Evolutionary conservation across 768 basidiomycete species (phyloP), one percentile per base, ranked within the genome.

Genomic region (Russula brevipes): DNA sequence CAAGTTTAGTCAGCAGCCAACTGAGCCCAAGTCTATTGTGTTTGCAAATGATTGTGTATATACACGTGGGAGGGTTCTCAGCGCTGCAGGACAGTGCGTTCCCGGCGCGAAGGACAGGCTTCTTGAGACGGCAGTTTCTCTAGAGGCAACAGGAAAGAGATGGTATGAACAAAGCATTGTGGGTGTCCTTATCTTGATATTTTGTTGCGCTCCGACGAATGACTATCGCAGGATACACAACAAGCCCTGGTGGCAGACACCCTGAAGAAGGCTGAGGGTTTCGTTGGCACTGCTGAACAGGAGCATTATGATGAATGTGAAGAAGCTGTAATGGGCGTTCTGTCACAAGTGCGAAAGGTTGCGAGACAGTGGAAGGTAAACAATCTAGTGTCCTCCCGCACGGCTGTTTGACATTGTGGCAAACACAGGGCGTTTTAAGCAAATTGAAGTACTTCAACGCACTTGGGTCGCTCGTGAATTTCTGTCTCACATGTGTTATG

Each of bases 11-110:
- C 68, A 76, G 30, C 72, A 78, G 42, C 76, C 80, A 0, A 76
- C 86, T 10, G 83, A 82, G 19, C 41, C 53, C 10, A 74, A 78
- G 33, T 77, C 81, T 1, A 86, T 96, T 81, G 82, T 84, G 54
- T 88, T 88, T 71, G 85, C 90, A 17, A 97, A 97, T 71, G 88
- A 95, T 65, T 91, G 86, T 67, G 69, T 81, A 24, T 91, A 87
- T 71, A 79, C 95, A 33, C 79, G 78, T 36, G 56, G 47, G 50
- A 54, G 60, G 46, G 39, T 47, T 17, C 38, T 55, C 36, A 38
- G 41, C 10, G 54, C 57, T 35, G 77, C 76, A 60, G 76, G 76
- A 35, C 33, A 56, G n/a, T 57, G 61, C 7, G 52, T 57, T 36
- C 61, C 58, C 9, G 71, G 61, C 8, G 73, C 81, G 33, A 77